Base-by-base conservation (phyloP, 2,329 filamentous ascomycete genomes). In the Aspergillus tamarii region DNA sequence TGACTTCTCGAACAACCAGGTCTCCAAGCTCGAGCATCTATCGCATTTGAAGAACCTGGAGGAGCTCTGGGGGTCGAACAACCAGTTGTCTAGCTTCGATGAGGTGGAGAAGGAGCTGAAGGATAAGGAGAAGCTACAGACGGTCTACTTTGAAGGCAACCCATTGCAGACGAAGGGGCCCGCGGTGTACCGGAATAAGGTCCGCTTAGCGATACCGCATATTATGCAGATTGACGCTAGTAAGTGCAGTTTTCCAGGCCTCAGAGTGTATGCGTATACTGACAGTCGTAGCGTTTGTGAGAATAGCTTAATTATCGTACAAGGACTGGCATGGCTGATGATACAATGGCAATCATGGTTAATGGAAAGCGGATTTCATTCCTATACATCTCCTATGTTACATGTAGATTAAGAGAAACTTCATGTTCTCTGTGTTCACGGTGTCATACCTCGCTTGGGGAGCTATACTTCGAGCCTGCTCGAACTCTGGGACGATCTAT, bases 101-200 rank as follows among this genome's bases (percentile, higher is more conserved):
- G 94, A 98, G 73, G 86, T 98, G 3, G 81, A 97, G 80, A 86
- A 85, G 61, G 87, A 91, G 70, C 80, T 99, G 67, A 85, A 81
- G 59, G 91, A 95, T 74, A 97, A 97, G 82, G 83, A 91, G 74
- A 82, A 89, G 43, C 80, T 98, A 70, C 88, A 89, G 64, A 97
- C 95, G 1, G 94, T 99, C 12, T 99, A 99, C 76, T 96, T 99
- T 69, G 95, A 99, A 76, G 94, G 93, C 1, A 97, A 96, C 73
- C 94, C 94, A 30, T 78, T 99, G 70, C 95, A 99, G 81, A 84
- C 88, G 65, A 86, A 85, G 60, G 88, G 87, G 5, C 91, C 91
- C n/a, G 91, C 92, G 1, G 80, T 97, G 65, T 99, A 99, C 79
- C 85, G 95, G 73, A 98, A 97, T 81, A 99, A 99, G 81, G 88